Base-by-base conservation (phyloP, 169 alveolate species). In the Babesia ovata region DNA sequence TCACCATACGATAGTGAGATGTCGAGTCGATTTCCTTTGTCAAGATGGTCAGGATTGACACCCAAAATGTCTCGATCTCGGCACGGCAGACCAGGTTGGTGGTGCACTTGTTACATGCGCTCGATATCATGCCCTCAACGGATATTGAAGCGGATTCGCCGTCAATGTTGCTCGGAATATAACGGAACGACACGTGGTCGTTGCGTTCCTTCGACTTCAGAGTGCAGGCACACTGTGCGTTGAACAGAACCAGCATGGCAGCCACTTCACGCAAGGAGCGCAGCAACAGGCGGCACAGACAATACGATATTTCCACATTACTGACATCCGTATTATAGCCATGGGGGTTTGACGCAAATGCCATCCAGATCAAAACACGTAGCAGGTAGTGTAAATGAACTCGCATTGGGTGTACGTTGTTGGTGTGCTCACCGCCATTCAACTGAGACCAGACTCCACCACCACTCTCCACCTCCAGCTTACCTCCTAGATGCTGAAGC, bases 41-140 rank as follows among this genome's bases (percentile, higher is more conserved):
- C 54, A 81, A 67, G 26, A 29, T 46, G 14, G 79, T 44, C 19
- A 81, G 58, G 17, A 81, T 57, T 33, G 72, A 57, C 17, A 72
- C 59, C 88, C 88, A 81, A 29, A 73, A 81, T 53, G 58, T 42
- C 60, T 81, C 88, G 44, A 81, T 28, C 52, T 74, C 88, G 63
- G 52, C 36, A 2, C 72, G 75, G 48, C 70, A 81, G 42, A 81
- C 50, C 63, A 71, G 33, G 44, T 72, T 81, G 10, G 73, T 59
- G n/a, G 85, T 46, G 49, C 88, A 81, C 29, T 46, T 11, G 21
- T 60, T 42, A 44, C 88, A 81, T 21, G 44, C 29, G 28, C 61
- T 22, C n/a, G 87, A 60, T 24, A 81, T 22, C 56, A 42, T 17
- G n/a, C 78, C 74, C 28, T 58, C 48, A 46, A 79, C 45, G 24